Evolutionary conservation across 371 early-diverging fungal genomes (phyloP).

Genomic region (Rhizopus delemar): DNA sequence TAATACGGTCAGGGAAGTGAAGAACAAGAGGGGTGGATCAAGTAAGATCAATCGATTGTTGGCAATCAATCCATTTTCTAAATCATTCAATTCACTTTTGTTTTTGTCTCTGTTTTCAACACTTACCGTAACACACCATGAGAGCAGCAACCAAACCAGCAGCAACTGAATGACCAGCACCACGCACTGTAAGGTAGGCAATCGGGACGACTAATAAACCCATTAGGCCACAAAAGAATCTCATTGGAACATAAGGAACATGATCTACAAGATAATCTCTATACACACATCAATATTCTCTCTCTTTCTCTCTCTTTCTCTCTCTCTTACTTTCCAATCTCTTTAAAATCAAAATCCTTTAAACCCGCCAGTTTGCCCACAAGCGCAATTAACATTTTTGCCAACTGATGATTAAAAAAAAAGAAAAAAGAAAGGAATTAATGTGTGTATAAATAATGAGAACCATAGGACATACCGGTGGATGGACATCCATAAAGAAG

Average conservation of each 20-base stretch:
- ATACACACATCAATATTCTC: background rate
- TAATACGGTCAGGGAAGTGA: slow-evolving; percentile 71
- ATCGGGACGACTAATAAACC: slow-evolving; percentile 51
- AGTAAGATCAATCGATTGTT: slow-evolving; percentile 90
- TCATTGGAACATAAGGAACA: slow-evolving; percentile 48
- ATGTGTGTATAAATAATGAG: too few species aligned
- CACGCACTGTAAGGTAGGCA: slow-evolving; percentile 47
- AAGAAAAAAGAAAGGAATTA: too few species aligned
- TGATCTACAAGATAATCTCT: slow-evolving; percentile 48
- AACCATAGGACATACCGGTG: slow-evolving; percentile 26
- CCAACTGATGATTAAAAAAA: slow-evolving; percentile 53
- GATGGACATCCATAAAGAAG: slow-evolving; percentile 95
- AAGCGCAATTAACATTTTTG: slow-evolving; percentile 92
- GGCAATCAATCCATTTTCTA: slow-evolving; percentile 86
- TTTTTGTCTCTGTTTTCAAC: background rate
- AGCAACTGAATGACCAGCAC: slow-evolving; percentile 47
- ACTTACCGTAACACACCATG: slow-evolving; percentile 51
- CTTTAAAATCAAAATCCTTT: slow-evolving; percentile 90
- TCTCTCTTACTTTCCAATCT: slow-evolving; percentile 76
- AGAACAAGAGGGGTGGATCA: slow-evolving; percentile 86
- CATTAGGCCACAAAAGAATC: slow-evolving; percentile 41
- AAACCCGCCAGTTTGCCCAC: slow-evolving; percentile 79
- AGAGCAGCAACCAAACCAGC: slow-evolving; percentile 45
- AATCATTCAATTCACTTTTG: background rate
- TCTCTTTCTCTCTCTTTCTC: slow-evolving; percentile 1